phyloP scores from a whole-genome alignment of 2,329 filamentous ascomycete species.

The Cladosporium halotolerans region DNA sequence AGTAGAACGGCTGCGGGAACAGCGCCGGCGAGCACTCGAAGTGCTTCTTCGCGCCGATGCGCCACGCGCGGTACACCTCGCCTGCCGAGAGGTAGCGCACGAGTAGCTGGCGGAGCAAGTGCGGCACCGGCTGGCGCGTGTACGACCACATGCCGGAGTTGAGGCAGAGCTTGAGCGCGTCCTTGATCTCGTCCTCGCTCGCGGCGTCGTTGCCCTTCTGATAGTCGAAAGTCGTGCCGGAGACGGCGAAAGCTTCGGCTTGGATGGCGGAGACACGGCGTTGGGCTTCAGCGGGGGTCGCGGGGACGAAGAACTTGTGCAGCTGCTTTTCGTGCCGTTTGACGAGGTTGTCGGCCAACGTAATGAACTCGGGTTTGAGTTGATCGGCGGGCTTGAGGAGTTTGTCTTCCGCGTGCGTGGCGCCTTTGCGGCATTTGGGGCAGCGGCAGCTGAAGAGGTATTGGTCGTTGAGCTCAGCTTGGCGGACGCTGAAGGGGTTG shows the following conservation, averaged over 20 bases:
- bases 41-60: constrained; percentile 47
- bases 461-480: constrained; percentile 45
- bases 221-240: constrained; percentile 19
- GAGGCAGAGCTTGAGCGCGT: constrained; percentile 24
- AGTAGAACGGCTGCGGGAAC: constrained; percentile 45
- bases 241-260: constrained; percentile 23
- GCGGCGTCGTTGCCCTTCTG: constrained; percentile 21
- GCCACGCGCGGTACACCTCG: constrained; percentile 43
- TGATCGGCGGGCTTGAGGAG: constrained; percentile 32
- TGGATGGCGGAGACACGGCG: constrained; percentile 21
- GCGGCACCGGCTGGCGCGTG: constrained; percentile 49
- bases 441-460: constrained; percentile 58
- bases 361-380: constrained; percentile 19
- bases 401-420: constrained; percentile 35
- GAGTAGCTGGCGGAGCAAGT: constrained; percentile 49
- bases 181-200: constrained; percentile 21
- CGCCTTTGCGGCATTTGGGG: constrained; percentile 40
- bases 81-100: constrained; percentile 40
- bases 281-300: constrained; percentile 16
- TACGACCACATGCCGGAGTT: constrained; percentile 40
- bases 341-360: constrained; percentile 17
- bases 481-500: constrained; percentile 45
- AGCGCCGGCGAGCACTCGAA: constrained; percentile 46
- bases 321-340: constrained; percentile 20
- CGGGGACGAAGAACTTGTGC: constrained; percentile 16